phyloP scores from a whole-genome alignment of 78 protist genomes.

The Dictyostelium discoideum region DNA sequence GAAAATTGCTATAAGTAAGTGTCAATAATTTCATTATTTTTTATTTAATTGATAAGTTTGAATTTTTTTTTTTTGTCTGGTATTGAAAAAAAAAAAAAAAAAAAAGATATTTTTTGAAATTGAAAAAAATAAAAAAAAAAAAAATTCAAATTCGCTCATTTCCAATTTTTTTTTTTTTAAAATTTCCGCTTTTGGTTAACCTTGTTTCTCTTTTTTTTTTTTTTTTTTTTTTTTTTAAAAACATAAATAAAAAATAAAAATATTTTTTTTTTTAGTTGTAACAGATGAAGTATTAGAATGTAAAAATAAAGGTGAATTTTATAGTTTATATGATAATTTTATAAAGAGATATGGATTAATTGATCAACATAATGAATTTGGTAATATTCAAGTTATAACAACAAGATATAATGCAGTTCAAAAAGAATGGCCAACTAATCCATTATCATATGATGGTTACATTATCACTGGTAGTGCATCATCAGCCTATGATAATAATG shows the following conservation, averaged over 20 bases:
- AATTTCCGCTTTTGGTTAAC: no score
- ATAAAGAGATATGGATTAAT: not conserved
- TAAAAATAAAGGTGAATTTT: not conserved
- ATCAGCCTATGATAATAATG: conserved; percentile 32
- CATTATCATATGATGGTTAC: conserved; percentile 47
- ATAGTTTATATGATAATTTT: conserved; percentile 14
- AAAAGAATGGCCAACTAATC: conserved; percentile 31
- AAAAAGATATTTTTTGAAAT: not conserved
- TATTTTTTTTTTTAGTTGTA: not conserved
- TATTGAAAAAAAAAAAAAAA: no score
- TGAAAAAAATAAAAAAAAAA: not conserved
- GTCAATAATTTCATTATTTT: no score
- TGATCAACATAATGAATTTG: not conserved
- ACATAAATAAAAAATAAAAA: no score
- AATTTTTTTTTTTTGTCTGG: no score
- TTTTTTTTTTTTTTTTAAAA: not conserved
- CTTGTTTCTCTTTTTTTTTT: no score
- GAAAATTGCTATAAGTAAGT: conserved; percentile 13
- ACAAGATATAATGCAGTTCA: conserved; percentile 11
- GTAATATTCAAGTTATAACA: not conserved
- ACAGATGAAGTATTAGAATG: conserved; percentile 28
- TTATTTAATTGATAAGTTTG: no score
- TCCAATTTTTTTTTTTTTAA: no score
- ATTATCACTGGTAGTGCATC: conserved; percentile 56
- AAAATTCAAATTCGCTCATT: no score